Conservation (phyloP, 495 filamentous ascomycete species). For the Friedmanniomyces endolithicus region DNA sequence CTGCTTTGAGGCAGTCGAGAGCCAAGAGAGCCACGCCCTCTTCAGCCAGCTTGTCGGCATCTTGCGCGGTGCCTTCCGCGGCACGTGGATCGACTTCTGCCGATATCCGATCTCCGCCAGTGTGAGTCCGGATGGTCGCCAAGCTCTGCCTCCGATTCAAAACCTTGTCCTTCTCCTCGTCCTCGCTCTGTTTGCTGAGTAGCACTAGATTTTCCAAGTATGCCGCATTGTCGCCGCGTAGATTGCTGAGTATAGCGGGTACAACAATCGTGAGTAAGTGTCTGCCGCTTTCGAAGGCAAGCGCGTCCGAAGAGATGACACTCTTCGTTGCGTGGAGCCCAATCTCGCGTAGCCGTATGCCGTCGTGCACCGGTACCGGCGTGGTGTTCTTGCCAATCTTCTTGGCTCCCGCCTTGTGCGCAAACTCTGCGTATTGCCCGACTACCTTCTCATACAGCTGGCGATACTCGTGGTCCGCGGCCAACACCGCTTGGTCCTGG, state of each 20-base stretch:
- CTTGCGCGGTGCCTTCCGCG: constrained; percentile 60
- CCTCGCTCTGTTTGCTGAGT: constrained; percentile 50
- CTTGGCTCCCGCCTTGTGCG: constrained; percentile 39
- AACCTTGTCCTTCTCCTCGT: constrained; percentile 46
- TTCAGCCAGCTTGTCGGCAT: constrained; percentile 75
- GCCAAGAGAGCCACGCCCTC: constrained; percentile 75
- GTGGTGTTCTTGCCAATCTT: constrained; percentile 12
- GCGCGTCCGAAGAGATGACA: constrained; percentile 61
- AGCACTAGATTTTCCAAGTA: constrained; percentile 50
- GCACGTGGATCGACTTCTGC: constrained; percentile 53
- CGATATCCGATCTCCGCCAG: constrained; percentile 40
- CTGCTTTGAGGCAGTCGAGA: constrained; percentile 65
- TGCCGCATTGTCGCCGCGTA: constrained; percentile 63
- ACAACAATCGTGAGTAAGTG: constrained; percentile 58
- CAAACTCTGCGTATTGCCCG: constrained; percentile 62
- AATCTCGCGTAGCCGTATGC: constrained; percentile 71
- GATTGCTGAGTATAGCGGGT: constrained; percentile 70
- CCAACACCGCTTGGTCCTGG: constrained; percentile 63
- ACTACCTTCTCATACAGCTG: constrained; percentile 73
- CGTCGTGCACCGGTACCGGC: constrained; percentile 52
- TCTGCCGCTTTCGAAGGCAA: constrained; percentile 58
- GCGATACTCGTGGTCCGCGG: constrained; percentile 70
- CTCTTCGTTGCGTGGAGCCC: constrained; percentile 69
- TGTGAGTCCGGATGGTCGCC: constrained; percentile 55
- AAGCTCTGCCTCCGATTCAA: constrained; percentile 59